phyloP scores from a whole-genome alignment of 495 filamentous ascomycete genomes.

The Trichoderma reesei region DNA sequence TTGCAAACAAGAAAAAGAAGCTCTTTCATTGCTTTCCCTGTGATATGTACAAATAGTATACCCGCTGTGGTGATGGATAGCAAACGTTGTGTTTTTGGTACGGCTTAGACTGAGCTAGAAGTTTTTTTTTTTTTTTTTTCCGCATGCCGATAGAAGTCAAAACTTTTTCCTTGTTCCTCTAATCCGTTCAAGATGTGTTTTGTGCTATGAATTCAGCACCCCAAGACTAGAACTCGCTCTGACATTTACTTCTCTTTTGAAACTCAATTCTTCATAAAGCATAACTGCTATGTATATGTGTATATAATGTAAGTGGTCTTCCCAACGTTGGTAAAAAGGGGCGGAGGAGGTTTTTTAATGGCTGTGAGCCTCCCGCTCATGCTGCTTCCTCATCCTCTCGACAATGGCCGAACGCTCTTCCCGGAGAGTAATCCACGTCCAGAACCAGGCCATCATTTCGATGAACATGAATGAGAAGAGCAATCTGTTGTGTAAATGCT shows the following conservation, averaged over 20 bases:
- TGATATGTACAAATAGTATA: background rate
- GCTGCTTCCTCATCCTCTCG: conserved; percentile 8
- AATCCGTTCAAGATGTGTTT: no score
- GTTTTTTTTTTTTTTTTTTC: background rate
- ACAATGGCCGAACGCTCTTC: conserved; percentile 37
- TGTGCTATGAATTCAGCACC: no score
- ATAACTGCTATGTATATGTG: no score
- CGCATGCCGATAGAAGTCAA: no score
- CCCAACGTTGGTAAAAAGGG: no score
- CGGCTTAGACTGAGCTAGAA: background rate
- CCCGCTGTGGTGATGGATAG: conserved; percentile 6
- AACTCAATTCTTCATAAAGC: no score
- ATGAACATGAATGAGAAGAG: conserved; percentile 78
- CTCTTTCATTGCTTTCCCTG: no score
- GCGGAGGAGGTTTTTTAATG: background rate
- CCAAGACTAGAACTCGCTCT: no score
- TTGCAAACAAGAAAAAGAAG: background rate
- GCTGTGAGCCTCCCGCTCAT: background rate
- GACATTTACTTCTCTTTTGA: no score
- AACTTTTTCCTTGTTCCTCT: no score
- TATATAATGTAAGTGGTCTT: no score
- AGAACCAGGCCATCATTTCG: conserved; percentile 83
- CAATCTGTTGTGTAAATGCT: conserved; percentile 63
- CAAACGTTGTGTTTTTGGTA: background rate
- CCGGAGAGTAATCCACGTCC: conserved; percentile 53